Percentiles rank a stretch among this genome's conserved stretches.
Conservation (phyloP, 1,284 basidiomycete species). For the Boletus mariae region DNA sequence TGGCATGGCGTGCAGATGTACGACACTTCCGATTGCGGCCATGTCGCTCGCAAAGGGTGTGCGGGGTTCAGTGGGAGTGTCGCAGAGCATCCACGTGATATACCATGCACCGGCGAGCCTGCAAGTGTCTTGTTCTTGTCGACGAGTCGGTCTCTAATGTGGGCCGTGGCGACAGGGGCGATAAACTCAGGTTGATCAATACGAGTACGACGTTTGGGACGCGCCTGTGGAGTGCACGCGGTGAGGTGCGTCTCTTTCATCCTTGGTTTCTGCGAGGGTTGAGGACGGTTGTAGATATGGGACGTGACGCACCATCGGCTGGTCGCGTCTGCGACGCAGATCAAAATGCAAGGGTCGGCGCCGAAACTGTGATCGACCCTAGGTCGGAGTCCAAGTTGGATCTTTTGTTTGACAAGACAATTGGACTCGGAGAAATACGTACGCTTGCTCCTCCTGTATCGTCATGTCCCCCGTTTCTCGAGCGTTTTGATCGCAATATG, state of each 20-base stretch:
- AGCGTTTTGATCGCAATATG: neutral
- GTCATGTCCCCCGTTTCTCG: neutral
- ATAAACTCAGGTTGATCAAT: constrained; percentile 45
- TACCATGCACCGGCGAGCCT: constrained; percentile 52
- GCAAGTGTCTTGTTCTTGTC: constrained; percentile 32
- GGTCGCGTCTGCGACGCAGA: constrained; percentile 51
- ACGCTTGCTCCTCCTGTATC: no score
- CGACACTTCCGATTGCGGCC: constrained; percentile 41
- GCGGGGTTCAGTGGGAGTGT: constrained; percentile 30
- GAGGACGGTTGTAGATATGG: constrained; percentile 44
- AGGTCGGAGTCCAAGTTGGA: no score
- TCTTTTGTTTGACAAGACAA: neutral
- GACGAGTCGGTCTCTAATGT: neutral
- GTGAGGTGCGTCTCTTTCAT: constrained; percentile 38
- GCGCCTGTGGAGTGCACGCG: constrained; percentile 40
- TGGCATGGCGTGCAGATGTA: constrained; percentile 35
- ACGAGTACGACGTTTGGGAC: constrained; percentile 44
- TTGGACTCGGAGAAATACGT: neutral
- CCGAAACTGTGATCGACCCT: constrained; percentile 32
- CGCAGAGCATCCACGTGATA: constrained; percentile 46
- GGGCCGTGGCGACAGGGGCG: constrained; percentile 36
- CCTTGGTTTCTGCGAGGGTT: neutral
- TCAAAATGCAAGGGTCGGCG: constrained; percentile 50
- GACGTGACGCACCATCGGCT: constrained; percentile 47
- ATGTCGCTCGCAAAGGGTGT: constrained; percentile 27